Conservation (phyloP, 805 yeast genomes). For the Barnettozyma salicaria region DNA sequence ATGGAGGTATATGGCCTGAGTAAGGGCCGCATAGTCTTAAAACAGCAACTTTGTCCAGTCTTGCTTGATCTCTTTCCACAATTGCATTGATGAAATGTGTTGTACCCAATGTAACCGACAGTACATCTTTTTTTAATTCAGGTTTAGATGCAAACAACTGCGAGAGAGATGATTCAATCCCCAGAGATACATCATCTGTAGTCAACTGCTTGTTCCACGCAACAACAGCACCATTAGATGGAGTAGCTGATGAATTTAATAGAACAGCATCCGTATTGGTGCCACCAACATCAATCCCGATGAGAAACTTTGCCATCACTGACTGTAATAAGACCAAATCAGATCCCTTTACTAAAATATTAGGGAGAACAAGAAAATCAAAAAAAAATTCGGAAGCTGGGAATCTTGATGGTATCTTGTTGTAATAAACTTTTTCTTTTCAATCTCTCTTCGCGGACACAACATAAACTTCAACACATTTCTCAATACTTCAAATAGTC, state of each 20-base stretch:
- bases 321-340: no score
- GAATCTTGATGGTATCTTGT: no score
- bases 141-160: slow-evolving; percentile 27
- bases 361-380: background rate
- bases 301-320: slow-evolving; percentile 21
- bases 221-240: slow-evolving; percentile 30
- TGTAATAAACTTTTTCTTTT: no score
- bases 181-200: slow-evolving; percentile 39
- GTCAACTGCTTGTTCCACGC: slow-evolving; percentile 40
- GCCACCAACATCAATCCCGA: slow-evolving; percentile 49
- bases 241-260: slow-evolving; percentile 31
- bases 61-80: slow-evolving; percentile 37
- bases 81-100: slow-evolving; percentile 49
- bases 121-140: slow-evolving; percentile 28
- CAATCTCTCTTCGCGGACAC: no score
- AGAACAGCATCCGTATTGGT: slow-evolving; percentile 46
- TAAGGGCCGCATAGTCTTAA: slow-evolving; percentile 41
- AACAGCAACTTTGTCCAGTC: slow-evolving; percentile 40
- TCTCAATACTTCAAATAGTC: no score
- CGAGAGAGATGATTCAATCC: slow-evolving; percentile 34
- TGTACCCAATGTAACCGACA: slow-evolving; percentile 44
- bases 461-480: no score
- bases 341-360: background rate
- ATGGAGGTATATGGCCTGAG: slow-evolving; percentile 34
- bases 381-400: background rate